phyloP scores from a whole-genome alignment of 108 stramenopile genomes.

The Fragilariopsis cylindrus region DNA sequence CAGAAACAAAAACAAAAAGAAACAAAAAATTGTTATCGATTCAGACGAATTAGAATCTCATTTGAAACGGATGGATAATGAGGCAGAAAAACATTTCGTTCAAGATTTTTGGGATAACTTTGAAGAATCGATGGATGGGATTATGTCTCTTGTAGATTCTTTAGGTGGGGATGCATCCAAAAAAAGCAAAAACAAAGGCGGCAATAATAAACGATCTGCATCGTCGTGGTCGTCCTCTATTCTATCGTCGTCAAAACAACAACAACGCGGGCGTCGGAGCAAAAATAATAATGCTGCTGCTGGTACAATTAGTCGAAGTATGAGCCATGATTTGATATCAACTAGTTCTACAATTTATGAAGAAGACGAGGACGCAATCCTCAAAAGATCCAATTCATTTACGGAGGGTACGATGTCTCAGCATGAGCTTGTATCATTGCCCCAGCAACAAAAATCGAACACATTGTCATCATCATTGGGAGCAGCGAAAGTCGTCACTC shows the following conservation, averaged over 20 bases:
- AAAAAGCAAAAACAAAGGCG: not conserved
- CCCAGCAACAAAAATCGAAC: too few relatives aligned
- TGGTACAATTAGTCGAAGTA: not conserved
- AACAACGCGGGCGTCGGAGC: not conserved
- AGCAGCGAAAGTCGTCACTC: too few relatives aligned
- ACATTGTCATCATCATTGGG: too few relatives aligned
- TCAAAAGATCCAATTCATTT: constrained; percentile 14
- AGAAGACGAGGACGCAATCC: not conserved
- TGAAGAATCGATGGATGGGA: constrained; percentile 40
- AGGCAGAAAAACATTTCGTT: constrained; percentile 33
- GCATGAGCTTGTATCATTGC: too few relatives aligned
- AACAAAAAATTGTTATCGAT: constrained; percentile 25
- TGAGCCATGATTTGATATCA: not conserved
- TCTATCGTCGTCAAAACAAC: not conserved
- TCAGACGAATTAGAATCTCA: constrained; percentile 31
- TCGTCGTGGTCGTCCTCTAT: not conserved
- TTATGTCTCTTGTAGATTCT: constrained; percentile 25
- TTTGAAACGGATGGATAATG: constrained; percentile 31
- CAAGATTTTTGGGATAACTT: constrained; percentile 39
- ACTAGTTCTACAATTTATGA: not conserved
- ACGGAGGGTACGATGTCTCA: not conserved
- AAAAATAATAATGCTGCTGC: constrained; percentile 8
- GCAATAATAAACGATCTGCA: not conserved
- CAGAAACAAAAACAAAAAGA: constrained; percentile 17
- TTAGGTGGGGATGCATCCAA: not conserved